These are phyloP conservation scores for Talaromyces islandicus DNA, from an alignment of 2,329 filamentous ascomycete genomes.

Conservation along the genomic window DNA sequence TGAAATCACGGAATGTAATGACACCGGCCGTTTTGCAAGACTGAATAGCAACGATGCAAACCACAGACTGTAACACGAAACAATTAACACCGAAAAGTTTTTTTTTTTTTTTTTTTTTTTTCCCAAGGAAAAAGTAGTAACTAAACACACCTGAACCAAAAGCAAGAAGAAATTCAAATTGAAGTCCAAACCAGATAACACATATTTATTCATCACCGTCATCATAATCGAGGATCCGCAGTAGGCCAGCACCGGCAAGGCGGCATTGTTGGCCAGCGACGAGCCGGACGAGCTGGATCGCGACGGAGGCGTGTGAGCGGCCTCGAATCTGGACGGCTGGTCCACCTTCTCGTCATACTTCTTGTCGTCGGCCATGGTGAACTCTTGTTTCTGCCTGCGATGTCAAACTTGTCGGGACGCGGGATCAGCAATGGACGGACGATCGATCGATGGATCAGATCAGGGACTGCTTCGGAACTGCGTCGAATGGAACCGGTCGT, in stretches of 20 bases:
- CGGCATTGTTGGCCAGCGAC: conserved; percentile 64
- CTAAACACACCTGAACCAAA: conserved; percentile 74
- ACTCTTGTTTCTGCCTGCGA: background rate
- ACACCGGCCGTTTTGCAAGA: conserved; percentile 73
- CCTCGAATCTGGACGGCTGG: conserved; percentile 28
- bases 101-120: background rate
- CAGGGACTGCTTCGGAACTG: background rate
- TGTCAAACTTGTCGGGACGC: background rate
- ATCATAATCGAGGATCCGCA: conserved; percentile 96
- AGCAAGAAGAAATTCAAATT: conserved; percentile 97
- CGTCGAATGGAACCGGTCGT: background rate
- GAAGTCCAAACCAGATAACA: conserved; percentile 82
- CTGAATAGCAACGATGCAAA: conserved; percentile 81
- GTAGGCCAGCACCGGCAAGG: conserved; percentile 78
- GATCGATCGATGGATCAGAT: background rate
- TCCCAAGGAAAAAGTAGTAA: background rate
- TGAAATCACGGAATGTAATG: conserved; percentile 81
- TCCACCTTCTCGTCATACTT: conserved; percentile 63
- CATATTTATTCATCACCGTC: conserved; percentile 99
- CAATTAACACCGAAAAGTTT: background rate
- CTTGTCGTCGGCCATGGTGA: conserved; percentile 79
- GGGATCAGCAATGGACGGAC: background rate
- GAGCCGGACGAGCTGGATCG: conserved; percentile 1
- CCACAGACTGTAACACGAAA: conserved; percentile 61
- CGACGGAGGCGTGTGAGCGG: background rate